A percentile compares a stretch with the other conserved stretches of the same genome.
Conservation (phyloP, 306 rosid species). For the Fragaria iinumae region DNA sequence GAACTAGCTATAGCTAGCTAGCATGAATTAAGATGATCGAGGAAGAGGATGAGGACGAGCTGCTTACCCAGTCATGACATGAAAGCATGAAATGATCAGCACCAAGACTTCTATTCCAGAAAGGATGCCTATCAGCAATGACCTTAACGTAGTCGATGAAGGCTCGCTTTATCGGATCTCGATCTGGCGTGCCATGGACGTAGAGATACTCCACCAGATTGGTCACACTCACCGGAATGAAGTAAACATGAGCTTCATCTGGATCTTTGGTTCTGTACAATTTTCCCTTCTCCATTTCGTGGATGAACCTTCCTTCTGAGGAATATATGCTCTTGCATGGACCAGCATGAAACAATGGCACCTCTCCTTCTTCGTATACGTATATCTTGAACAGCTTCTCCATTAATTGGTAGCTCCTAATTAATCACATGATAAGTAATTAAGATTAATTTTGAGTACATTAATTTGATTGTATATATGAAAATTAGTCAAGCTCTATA, state of each 20-base stretch:
- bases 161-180: conserved; percentile 16
- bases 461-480: not conserved
- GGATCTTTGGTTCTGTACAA: conserved; percentile 46
- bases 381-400: conserved; percentile 55
- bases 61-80: conserved; percentile 44
- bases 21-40: not conserved
- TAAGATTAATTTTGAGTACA: not conserved
- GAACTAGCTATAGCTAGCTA: not conserved
- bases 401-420: conserved; percentile 64
- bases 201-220: conserved; percentile 43
- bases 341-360: conserved; percentile 51
- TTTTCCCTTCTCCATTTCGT: conserved; percentile 51
- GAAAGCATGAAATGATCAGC: conserved; percentile 65
- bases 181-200: not conserved
- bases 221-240: conserved; percentile 51
- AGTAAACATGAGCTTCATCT: conserved; percentile 44
- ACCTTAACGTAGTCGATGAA: conserved; percentile 40
- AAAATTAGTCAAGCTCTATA: too few species aligned
- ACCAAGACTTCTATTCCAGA: conserved; percentile 56
- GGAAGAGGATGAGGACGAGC: not conserved
- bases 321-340: conserved; percentile 46
- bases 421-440: not conserved
- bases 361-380: conserved; percentile 65
- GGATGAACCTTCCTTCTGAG: conserved; percentile 51
- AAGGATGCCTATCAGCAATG: conserved; percentile 41